These are phyloP conservation scores for Gelatoporia subvermispora DNA, from an alignment of 768 basidiomycete genomes.

Conservation along the genomic window DNA sequence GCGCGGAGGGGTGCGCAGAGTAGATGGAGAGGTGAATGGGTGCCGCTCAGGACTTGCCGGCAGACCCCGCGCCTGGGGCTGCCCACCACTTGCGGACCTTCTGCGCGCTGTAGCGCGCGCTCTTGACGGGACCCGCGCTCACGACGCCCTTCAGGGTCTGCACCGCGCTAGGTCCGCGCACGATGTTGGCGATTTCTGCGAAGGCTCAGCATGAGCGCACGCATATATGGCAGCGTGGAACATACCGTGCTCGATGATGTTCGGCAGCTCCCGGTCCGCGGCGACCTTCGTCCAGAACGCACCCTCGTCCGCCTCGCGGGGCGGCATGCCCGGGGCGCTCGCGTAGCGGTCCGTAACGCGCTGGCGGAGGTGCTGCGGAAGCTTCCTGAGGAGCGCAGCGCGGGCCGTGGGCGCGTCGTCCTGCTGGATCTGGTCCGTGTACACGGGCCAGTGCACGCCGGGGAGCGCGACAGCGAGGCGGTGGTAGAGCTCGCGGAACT, in stretches of 20 bases:
- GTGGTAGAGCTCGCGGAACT: slow-evolving; percentile 87
- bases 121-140: slow-evolving; percentile 78
- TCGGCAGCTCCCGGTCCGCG: slow-evolving; percentile 52
- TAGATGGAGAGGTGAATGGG: too few relatives aligned
- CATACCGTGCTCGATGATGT: slow-evolving; percentile 49
- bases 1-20: too few relatives aligned
- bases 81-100: slow-evolving; percentile 88
- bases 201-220: neutral
- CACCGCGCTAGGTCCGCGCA: slow-evolving; percentile 76
- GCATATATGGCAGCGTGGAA: neutral
- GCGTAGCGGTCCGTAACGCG: slow-evolving; percentile 51
- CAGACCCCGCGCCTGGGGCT: slow-evolving; percentile 1
- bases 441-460: slow-evolving; percentile 67
- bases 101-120: slow-evolving; percentile 62
- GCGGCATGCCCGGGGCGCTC: slow-evolving; percentile 26
- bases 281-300: slow-evolving; percentile 75
- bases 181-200: slow-evolving; percentile 72
- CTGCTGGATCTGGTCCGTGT: slow-evolving; percentile 59
- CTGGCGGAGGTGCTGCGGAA: slow-evolving; percentile 64
- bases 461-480: slow-evolving; percentile 73
- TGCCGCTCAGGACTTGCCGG: slow-evolving; percentile 1
- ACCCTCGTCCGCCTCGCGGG: slow-evolving; percentile 59
- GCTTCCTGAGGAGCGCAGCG: slow-evolving; percentile 69
- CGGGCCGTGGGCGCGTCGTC: slow-evolving; percentile 65
- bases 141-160: slow-evolving; percentile 85